Percentiles rank a stretch among this genome's conserved stretches.
These are phyloP conservation scores for Yamadazyma ubonensis DNA, from an alignment of 805 yeast genomes.

Conservation along the genomic window DNA sequence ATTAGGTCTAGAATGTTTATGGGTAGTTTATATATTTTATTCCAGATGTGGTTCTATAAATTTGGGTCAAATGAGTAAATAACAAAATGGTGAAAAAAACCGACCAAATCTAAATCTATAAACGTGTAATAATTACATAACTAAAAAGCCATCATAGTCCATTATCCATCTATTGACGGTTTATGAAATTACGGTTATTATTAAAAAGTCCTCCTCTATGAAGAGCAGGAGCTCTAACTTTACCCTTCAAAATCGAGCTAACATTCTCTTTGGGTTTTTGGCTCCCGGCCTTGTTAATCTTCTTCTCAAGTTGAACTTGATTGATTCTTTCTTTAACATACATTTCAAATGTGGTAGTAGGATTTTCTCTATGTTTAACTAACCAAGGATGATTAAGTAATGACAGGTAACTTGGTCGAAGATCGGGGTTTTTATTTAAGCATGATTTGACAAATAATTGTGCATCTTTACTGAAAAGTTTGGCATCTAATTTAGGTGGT, in stretches of 20 bases:
- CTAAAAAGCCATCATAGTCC: too few species aligned
- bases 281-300: slow-evolving; percentile 4
- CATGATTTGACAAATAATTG: slow-evolving; percentile 76
- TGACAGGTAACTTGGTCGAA: slow-evolving; percentile 77
- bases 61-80: too few species aligned
- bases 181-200: slow-evolving; percentile 8
- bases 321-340: slow-evolving; percentile 24
- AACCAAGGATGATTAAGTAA: slow-evolving; percentile 87
- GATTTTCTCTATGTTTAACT: slow-evolving; percentile 40
- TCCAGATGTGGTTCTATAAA: too few species aligned
- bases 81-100: too few species aligned
- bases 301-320: slow-evolving; percentile 14
- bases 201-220: slow-evolving; percentile 40
- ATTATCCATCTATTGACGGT: slow-evolving; percentile 10
- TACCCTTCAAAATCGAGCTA: slow-evolving; percentile 37
- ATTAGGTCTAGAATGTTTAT: too few species aligned
- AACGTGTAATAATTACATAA: too few species aligned
- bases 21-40: too few species aligned
- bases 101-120: too few species aligned
- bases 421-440: slow-evolving; percentile 74
- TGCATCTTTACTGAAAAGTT: slow-evolving; percentile 69
- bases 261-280: slow-evolving; percentile 34
- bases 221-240: slow-evolving; percentile 43
- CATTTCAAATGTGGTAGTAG: slow-evolving; percentile 21
- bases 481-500: slow-evolving; percentile 76